Conservation (phyloP, 2,329 filamentous ascomycete genomes). For the Exophiala spinifera region DNA sequence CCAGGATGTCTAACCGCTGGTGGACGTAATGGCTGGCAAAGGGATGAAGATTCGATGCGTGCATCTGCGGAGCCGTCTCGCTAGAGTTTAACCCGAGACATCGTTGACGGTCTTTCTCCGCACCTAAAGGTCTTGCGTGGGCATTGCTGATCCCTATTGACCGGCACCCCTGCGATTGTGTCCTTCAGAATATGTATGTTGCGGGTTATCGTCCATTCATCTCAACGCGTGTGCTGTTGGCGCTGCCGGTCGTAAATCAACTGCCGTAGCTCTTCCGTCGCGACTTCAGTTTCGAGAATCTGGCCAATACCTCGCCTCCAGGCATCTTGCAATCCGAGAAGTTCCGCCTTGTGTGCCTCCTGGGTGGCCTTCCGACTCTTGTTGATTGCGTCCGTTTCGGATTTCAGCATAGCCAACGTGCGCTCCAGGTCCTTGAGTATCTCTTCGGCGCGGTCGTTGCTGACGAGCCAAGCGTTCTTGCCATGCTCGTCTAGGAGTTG, state of each 20-base stretch:
- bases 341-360: constrained; percentile 67
- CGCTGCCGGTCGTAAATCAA: constrained; percentile 59
- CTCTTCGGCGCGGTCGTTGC: constrained; percentile 75
- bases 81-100: constrained; percentile 12
- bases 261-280: constrained; percentile 67
- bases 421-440: constrained; percentile 67
- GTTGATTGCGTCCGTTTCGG: constrained; percentile 71
- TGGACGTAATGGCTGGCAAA: background rate
- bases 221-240: constrained; percentile 5
- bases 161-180: constrained; percentile 7
- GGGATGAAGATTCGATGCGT: background rate
- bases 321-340: constrained; percentile 68
- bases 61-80: constrained; percentile 15
- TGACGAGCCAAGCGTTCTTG: constrained; percentile 86
- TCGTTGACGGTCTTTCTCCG: constrained; percentile 14
- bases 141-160: constrained; percentile 1
- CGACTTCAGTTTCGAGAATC: constrained; percentile 82
- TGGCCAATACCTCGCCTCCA: constrained; percentile 78
- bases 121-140: constrained; percentile 7
- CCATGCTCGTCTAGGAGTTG: constrained; percentile 75
- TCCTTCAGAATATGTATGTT: background rate
- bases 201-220: background rate
- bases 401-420: constrained; percentile 66
- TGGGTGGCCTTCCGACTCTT: constrained; percentile 67
- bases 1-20: no score